phyloP scores from a whole-genome alignment of 2,329 filamentous ascomycete species.

The Cryphonectria japonica region DNA sequence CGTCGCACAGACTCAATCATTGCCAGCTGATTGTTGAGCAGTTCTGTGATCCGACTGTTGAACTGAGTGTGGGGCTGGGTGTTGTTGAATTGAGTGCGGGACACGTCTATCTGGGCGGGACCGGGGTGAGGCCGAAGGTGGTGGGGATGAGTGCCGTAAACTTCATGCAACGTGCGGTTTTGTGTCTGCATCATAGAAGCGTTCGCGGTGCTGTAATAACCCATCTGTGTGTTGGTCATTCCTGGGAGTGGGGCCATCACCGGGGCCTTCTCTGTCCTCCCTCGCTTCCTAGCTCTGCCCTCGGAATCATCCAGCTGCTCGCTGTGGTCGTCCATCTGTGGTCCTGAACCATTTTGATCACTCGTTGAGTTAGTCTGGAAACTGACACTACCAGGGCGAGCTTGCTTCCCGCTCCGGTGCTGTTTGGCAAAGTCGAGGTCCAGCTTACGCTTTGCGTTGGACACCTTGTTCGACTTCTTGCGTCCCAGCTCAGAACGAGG shows the following conservation, averaged over 20 bases:
- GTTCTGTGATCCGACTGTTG: no score
- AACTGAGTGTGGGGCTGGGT: background rate
- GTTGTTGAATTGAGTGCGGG: background rate
- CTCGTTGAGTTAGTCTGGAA: background rate
- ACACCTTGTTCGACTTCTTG: constrained; percentile 10
- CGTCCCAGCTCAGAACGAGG: background rate
- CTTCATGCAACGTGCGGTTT: background rate
- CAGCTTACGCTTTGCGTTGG: constrained; percentile 3
- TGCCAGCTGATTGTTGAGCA: no score
- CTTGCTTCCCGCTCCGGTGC: background rate
- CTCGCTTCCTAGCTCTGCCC: background rate
- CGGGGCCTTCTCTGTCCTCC: background rate
- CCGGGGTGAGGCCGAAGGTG: background rate
- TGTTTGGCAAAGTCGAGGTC: background rate
- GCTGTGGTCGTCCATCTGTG: background rate
- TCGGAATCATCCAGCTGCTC: background rate
- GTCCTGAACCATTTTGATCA: background rate
- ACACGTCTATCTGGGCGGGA: background rate
- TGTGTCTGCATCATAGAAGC: background rate
- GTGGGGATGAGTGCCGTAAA: background rate
- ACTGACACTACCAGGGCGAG: background rate
- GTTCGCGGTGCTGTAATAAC: background rate
- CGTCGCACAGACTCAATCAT: no score
- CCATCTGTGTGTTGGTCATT: background rate
- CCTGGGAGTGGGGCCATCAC: background rate